Percentiles rank a stretch among this genome's conserved stretches.
Evolutionary conservation across 768 basidiomycete genomes (phyloP).

Genomic region (Suillus americanus): DNA sequence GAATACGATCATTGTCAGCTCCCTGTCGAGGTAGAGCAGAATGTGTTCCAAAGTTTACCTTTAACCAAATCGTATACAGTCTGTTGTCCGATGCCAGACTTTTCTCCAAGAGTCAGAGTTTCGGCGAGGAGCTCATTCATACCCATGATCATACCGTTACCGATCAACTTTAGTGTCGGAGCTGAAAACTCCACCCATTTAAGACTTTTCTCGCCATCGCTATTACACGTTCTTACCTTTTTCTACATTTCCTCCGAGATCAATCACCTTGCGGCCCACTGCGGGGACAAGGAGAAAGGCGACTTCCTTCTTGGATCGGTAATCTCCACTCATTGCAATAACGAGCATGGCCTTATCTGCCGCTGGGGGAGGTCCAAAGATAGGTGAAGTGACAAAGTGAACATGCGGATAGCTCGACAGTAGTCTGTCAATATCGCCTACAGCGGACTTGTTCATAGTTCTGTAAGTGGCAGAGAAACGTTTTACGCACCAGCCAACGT

Average conservation of each 20-base stretch:
- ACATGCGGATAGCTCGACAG: conserved; percentile 57
- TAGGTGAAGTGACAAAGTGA: conserved; percentile 74
- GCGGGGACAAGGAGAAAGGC: conserved; percentile 78
- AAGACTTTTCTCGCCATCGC: background rate
- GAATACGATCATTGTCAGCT: conserved; percentile 16
- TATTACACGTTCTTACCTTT: conserved; percentile 47
- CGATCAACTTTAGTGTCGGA: conserved; percentile 73
- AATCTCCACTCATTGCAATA: conserved; percentile 78
- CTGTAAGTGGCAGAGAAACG: background rate
- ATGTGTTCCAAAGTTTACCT: conserved; percentile 35
- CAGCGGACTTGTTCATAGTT: background rate
- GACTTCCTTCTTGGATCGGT: conserved; percentile 78
- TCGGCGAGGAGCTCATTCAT: conserved; percentile 79
- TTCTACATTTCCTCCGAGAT: conserved; percentile 85
- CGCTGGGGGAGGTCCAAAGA: conserved; percentile 69
- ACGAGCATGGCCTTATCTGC: conserved; percentile 69
- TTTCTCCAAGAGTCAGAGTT: conserved; percentile 79
- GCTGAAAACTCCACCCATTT: conserved; percentile 36
- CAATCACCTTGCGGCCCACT: conserved; percentile 73
- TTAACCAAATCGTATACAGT: conserved; percentile 60
- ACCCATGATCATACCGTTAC: conserved; percentile 79
- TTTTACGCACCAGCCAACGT: conserved; percentile 42
- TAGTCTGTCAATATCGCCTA: conserved; percentile 69
- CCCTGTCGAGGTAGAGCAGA: background rate
- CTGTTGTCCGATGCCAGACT: conserved; percentile 72